Base-by-base conservation (phyloP, 257 asterid genomes). In the Hygrophila difformis region DNA sequence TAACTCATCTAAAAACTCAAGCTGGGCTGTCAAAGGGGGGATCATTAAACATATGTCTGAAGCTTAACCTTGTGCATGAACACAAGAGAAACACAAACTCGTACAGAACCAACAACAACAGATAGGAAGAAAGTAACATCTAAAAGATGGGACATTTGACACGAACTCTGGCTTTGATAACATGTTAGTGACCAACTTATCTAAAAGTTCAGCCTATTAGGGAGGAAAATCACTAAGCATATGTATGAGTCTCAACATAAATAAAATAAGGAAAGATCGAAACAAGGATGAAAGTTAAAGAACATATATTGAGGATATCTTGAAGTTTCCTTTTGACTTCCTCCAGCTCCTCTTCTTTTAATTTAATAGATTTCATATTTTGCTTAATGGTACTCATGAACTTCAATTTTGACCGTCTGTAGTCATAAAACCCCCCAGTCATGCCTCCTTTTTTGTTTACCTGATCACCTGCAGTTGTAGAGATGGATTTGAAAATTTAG, bases 401-500 rank as follows among this genome's bases (percentile, higher is more conserved):
- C 61, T 73, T 91, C 58, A 91, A 53, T 67, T 72, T 91, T 33
- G 98, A 91, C 34, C 96, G 96, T 67, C 91, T 82, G 40, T 69
- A 47, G 64, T 91, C 96, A 72, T 91, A 91, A 70, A 82, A 91
- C 23, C 98, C 98, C 38, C 98, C 98, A 20, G 96, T 91, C 98
- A 91, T 91, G 62, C 96, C 96, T 62, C 98, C 98, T 65, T 83
- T 86, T 74, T 82, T 91, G 80, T 88, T 91, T 39, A 91, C 98
- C 74, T 91, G 98, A 75, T 91, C 98, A 51, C 98, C 98, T 91
- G 75, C 53, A 54, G 51, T 13, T 34, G 46, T 21, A 69, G 52
- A 34, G 47, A 38, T 34, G 35, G 39, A 36, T 39, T 57, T 54
- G 33, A 42, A 53, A 57, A 49, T 45, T 61, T 52, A 54, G 44